Conservation (phyloP, 2,329 filamentous ascomycete species). For the Chaetothyriales sp. region DNA sequence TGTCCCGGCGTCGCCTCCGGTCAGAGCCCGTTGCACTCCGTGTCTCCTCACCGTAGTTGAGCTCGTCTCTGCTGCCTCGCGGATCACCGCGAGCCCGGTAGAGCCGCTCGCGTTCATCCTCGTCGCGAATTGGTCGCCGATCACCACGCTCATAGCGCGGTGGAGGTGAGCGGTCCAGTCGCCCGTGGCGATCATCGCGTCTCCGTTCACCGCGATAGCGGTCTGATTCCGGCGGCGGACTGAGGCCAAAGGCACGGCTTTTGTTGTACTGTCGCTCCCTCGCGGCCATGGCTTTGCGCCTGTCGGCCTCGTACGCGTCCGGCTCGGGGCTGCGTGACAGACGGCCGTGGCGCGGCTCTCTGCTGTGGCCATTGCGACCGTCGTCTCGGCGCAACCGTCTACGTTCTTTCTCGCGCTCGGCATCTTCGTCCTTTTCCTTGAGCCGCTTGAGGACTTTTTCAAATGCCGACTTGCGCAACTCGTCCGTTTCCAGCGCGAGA, state of each 20-base stretch:
- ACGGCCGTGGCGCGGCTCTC: constrained; percentile 31
- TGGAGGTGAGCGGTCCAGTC: constrained; percentile 25
- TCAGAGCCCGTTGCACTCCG: constrained; percentile 44
- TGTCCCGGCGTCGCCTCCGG: constrained; percentile 64
- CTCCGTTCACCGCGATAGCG: constrained; percentile 30
- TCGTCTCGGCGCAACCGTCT: constrained; percentile 43
- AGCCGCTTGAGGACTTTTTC: constrained; percentile 83
- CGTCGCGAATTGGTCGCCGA: constrained; percentile 55
- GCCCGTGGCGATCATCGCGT: constrained; percentile 22
- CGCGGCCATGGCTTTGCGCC: constrained; percentile 83
- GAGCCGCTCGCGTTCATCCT: constrained; percentile 76
- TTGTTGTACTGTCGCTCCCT: constrained; percentile 89
- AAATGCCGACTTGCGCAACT: constrained; percentile 69
- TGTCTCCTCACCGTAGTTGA: constrained; percentile 72
- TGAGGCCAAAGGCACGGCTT: constrained; percentile 48
- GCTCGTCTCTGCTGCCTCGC: constrained; percentile 66
- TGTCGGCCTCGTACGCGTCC: constrained; percentile 89
- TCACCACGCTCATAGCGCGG: constrained; percentile 58
- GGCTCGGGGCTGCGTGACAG: constrained; percentile 79
- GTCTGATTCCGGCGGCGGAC: constrained; percentile 33
- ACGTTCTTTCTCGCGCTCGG: constrained; percentile 47
- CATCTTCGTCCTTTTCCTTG: constrained; percentile 80
- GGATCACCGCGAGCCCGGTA: constrained; percentile 74
- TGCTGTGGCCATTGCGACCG: constrained; percentile 36
- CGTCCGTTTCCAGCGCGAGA: constrained; percentile 67